A percentile compares a stretch with the other conserved stretches of the same genome.
These are phyloP conservation scores for Komagataella ulmi DNA, from an alignment of 805 yeast genomes.

Conservation along the genomic window DNA sequence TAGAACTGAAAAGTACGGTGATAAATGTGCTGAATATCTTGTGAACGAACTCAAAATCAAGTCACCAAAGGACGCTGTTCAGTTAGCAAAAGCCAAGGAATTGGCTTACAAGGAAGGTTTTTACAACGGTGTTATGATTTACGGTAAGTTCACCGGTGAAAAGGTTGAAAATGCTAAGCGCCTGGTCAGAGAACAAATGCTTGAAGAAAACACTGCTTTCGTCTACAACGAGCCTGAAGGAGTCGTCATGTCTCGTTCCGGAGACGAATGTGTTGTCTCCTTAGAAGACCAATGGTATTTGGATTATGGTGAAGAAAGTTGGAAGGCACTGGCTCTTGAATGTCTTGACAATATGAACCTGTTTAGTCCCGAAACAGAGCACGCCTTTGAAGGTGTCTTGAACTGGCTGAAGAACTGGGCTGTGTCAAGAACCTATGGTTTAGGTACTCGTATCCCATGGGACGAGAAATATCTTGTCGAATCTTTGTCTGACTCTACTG, in stretches of 20 bases:
- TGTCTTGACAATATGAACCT: constrained; percentile 68
- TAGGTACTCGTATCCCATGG: constrained; percentile 95
- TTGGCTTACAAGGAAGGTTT: constrained; percentile 92
- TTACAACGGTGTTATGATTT: constrained; percentile 73
- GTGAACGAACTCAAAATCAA: constrained; percentile 82
- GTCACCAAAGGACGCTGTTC: constrained; percentile 84
- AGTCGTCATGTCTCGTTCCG: constrained; percentile 82
- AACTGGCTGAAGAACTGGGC: constrained; percentile 99
- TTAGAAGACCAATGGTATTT: constrained; percentile 97
- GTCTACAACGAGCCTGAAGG: constrained; percentile 93
- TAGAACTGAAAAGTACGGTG: constrained; percentile 77
- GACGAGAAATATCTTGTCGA: constrained; percentile 88
- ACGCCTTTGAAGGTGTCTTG: constrained; percentile 87
- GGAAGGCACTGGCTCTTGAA: constrained; percentile 76
- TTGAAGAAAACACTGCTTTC: constrained; percentile 69
- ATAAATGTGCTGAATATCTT: constrained; percentile 70
- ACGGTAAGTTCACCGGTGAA: constrained; percentile 78
- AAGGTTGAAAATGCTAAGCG: constrained; percentile 87
- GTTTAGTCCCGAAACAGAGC: constrained; percentile 69
- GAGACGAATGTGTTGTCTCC: constrained; percentile 93
- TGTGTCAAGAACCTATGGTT: constrained; percentile 89
- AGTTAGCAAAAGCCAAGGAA: constrained; percentile 87
- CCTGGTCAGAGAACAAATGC: constrained; percentile 70
- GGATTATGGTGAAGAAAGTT: constrained; percentile 89
- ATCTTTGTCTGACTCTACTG: constrained; percentile 89